phyloP scores from a whole-genome alignment of 1,284 basidiomycete genomes.

The Papiliotrema fonsecae region DNA sequence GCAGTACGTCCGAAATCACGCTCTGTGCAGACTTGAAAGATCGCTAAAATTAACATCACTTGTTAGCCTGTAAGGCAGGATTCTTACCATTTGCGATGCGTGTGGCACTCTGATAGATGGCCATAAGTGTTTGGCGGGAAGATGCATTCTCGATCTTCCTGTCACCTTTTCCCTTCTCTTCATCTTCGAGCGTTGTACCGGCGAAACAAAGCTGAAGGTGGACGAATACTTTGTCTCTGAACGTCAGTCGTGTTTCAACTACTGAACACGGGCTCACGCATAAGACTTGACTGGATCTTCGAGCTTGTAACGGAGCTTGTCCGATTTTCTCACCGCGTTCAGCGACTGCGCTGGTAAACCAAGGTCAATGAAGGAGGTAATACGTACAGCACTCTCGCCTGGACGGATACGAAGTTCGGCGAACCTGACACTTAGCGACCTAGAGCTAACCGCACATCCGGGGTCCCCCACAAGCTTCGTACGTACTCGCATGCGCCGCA shows the following conservation, averaged over 20 bases:
- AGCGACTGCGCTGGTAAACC: slow-evolving; percentile 7
- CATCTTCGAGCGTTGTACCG: slow-evolving; percentile 28
- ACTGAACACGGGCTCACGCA: slow-evolving; percentile 14
- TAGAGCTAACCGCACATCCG: too few relatives aligned
- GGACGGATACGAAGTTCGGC: slow-evolving; percentile 35
- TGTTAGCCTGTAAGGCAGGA: too few relatives aligned
- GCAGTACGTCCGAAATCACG: slow-evolving; percentile 23
- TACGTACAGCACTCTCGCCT: slow-evolving; percentile 34
- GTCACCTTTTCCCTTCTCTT: slow-evolving; percentile 10
- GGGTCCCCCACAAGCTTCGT: background rate
- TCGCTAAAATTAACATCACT: slow-evolving; percentile 21
- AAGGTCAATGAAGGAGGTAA: background rate
- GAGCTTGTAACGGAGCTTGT: slow-evolving; percentile 29
- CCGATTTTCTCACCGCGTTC: slow-evolving; percentile 29
- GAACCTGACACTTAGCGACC: slow-evolving; percentile 24
- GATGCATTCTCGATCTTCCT: slow-evolving; percentile 22
- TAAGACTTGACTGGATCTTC: slow-evolving; percentile 26
- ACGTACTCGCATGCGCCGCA: slow-evolving; percentile 19
- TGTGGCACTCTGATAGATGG: slow-evolving; percentile 33
- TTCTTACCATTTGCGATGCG: slow-evolving; percentile 35
- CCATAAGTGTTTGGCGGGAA: slow-evolving; percentile 21
- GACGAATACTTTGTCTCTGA: slow-evolving; percentile 45
- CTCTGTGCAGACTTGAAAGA: slow-evolving; percentile 23
- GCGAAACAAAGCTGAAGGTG: slow-evolving; percentile 39
- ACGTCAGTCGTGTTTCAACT: slow-evolving; percentile 6